These are phyloP conservation scores for Malassezia pachydermatis DNA, from an alignment of 1,284 basidiomycete species.

Conservation along the genomic window DNA sequence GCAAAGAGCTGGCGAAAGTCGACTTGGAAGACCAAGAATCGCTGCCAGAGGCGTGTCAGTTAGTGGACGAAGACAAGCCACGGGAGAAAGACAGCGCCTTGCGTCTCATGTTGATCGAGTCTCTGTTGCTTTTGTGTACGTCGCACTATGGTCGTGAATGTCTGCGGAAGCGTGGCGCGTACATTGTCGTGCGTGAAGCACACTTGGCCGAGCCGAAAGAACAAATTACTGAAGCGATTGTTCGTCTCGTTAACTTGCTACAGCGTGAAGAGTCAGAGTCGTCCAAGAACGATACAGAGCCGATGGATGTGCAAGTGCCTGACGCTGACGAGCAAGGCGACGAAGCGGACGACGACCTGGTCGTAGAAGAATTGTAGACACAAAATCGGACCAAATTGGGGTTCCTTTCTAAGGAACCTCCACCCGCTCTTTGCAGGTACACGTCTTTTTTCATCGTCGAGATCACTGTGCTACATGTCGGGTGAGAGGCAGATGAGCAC, in stretches of 20 bases:
- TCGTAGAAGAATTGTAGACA: conserved; percentile 38
- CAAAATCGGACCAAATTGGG: no score
- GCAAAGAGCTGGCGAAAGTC: conserved; percentile 58
- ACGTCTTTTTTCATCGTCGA: no score
- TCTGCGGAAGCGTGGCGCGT: conserved; percentile 69
- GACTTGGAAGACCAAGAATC: conserved; percentile 69
- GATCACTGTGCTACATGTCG: neutral
- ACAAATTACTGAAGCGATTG: conserved; percentile 41
- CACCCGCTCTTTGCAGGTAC: no score
- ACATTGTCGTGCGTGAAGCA: conserved; percentile 69
- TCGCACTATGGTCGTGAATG: conserved; percentile 76
- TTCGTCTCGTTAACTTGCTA: conserved; percentile 44
- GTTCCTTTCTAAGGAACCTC: no score
- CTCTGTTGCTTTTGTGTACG: conserved; percentile 75
- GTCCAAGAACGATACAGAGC: conserved; percentile 27
- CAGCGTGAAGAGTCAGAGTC: conserved; percentile 41
- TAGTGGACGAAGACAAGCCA: conserved; percentile 71
- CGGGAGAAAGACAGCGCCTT: conserved; percentile 71
- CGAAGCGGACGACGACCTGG: conserved; percentile 30
- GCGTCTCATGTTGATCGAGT: conserved; percentile 76
- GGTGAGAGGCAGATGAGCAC: neutral
- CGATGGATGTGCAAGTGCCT: conserved; percentile 10
- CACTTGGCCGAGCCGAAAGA: conserved; percentile 73
- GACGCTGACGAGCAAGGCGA: neutral
- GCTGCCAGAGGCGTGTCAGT: conserved; percentile 72